Evolutionary conservation across 2,329 filamentous ascomycete genomes (phyloP).

Genomic region (Rhynchosporium graminicola): DNA sequence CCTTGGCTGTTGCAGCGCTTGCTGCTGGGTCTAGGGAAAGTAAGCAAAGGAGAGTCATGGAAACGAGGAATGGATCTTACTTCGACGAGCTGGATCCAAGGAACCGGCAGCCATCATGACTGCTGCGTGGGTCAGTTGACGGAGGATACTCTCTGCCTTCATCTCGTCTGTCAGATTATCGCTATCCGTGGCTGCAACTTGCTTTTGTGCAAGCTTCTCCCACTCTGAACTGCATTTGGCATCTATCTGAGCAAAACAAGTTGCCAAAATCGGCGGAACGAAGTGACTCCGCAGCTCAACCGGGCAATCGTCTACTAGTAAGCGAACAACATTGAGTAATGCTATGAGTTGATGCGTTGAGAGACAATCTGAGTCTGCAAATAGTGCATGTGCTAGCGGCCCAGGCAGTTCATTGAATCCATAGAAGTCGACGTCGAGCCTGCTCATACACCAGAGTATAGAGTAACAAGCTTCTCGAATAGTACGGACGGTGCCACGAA

Average conservation of each 20-base stretch:
- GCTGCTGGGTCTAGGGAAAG: constrained; percentile 26
- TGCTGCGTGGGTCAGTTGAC: constrained; percentile 88
- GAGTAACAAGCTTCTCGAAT: constrained; percentile 93
- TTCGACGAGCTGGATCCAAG: constrained; percentile 71
- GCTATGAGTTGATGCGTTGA: constrained; percentile 93
- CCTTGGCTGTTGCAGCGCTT: constrained; percentile 29
- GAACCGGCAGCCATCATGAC: constrained; percentile 90
- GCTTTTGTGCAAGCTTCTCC: constrained; percentile 69
- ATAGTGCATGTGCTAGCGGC: constrained; percentile 81
- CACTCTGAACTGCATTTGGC: constrained; percentile 85
- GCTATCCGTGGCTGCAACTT: constrained; percentile 63
- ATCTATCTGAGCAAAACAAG: constrained; percentile 84
- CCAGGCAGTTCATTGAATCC: constrained; percentile 81
- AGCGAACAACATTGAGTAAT: constrained; percentile 84
- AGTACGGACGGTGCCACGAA: constrained; percentile 83
- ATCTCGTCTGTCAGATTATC: constrained; percentile 92
- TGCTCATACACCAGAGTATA: constrained; percentile 90
- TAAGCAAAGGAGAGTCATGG: constrained; percentile 15
- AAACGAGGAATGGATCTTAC: constrained; percentile 45
- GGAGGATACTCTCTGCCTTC: constrained; percentile 94
- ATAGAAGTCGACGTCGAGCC: constrained; percentile 85
- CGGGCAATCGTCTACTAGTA: constrained; percentile 90
- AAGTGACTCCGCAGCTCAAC: constrained; percentile 75
- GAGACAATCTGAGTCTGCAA: constrained; percentile 77
- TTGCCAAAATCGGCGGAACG: constrained; percentile 77